Base-by-base conservation (phyloP, 768 basidiomycete species). In the Serpula lacrymans region DNA sequence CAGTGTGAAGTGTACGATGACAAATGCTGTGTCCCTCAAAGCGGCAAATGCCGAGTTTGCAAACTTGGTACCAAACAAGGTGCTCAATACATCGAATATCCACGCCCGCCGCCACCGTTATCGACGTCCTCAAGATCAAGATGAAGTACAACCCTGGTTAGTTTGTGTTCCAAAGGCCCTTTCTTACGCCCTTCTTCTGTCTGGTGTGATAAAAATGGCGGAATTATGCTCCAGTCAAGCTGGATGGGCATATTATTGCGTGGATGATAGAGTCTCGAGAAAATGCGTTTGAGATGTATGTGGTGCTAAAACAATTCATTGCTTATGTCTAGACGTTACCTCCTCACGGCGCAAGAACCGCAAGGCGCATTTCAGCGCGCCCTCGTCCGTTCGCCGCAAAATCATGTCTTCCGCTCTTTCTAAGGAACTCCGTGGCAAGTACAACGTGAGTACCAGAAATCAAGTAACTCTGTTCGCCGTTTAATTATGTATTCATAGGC, bases 391-490 rank as follows among this genome's bases (percentile, higher is more conserved):
- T 57, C 89, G 95, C 66, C 85, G 96, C 66, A 93, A 89, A 72
- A 93, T 98, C 57, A 97, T 99, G 96, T 92, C 89, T 50, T 91
- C 95, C 43, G 74, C 93, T 37, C 82, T 99, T 45, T 84, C 88
- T 47, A 97, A 96, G 76, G 95, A 97, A 58, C 84, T 99, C 55
- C 82, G 93, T 51, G 72, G 63, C 64, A 91, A 97, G 74, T 74
- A 98, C 77, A 85, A 83, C 67, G 93, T 95, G 62, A 56, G 88
- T 72, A 21, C 23, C 25, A 10, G 33, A 26, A 13, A 17, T 41
- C 14, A 12, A 26, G 25, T n/a, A 13, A 26, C 18, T 12, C 17
- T 18, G 2, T 23, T 33, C 30, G 13, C 16, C 31, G 7, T 14
- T 34, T 47, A 28, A 51, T 23, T 26, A 21, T 23, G 32, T 44